Evolutionary conservation across 192 early-diverging fungal species (phyloP).

Genomic region (Gaertneriomyces semiglobifer): DNA sequence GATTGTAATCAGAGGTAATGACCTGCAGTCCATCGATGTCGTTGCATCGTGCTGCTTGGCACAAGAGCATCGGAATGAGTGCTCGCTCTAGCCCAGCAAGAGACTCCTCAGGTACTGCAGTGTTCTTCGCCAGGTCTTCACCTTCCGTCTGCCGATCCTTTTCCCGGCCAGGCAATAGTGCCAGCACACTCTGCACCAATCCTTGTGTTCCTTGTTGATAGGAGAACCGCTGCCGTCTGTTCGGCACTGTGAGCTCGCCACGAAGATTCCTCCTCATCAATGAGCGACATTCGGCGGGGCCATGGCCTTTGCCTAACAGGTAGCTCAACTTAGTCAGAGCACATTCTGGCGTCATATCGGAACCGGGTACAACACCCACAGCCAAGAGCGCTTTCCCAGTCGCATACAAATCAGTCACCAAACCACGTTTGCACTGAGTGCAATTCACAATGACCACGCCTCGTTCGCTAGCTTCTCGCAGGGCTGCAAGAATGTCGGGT

Average conservation of each 20-base stretch:
- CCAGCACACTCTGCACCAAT: constrained; percentile 27
- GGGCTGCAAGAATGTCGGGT: constrained; percentile 74
- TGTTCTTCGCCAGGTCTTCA: background rate
- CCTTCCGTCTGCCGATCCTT: background rate
- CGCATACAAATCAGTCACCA: constrained; percentile 88
- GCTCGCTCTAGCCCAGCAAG: constrained; percentile 58
- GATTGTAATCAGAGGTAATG: constrained; percentile 54
- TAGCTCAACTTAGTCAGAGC: constrained; percentile 95
- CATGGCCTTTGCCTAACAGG: constrained; percentile 68
- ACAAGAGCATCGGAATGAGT: constrained; percentile 78
- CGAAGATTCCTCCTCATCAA: constrained; percentile 82
- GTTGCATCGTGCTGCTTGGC: constrained; percentile 78
- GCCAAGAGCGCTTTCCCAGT: constrained; percentile 81
- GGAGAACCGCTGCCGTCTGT: constrained; percentile 62
- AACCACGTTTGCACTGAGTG: constrained; percentile 62
- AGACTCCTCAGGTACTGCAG: constrained; percentile 11
- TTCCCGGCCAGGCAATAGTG: constrained; percentile 14
- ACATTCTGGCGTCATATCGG: constrained; percentile 94
- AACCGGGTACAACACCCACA: constrained; percentile 79
- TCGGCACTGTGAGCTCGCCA: constrained; percentile 84
- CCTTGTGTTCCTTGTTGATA: constrained; percentile 59
- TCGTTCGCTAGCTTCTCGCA: constrained; percentile 82
- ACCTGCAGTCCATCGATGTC: constrained; percentile 76
- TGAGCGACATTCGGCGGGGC: constrained; percentile 69
- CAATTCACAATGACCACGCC: constrained; percentile 98